Base-by-base conservation (phyloP, 352 stramenopile genomes). In the Globisporangium solare region DNA sequence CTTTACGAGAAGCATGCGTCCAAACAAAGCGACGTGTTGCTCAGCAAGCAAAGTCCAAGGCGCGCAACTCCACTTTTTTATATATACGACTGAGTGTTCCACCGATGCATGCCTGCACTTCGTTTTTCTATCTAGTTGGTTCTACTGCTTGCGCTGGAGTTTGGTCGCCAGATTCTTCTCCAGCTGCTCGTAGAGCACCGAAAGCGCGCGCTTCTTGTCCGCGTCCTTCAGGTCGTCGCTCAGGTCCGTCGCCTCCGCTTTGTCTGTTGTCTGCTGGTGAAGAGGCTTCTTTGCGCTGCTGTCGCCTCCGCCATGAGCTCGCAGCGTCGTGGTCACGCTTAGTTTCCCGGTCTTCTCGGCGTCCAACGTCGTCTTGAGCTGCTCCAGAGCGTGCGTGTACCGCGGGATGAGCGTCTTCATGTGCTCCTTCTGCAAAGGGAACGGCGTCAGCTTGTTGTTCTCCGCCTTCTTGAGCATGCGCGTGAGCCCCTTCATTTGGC, bases 381-480 rank as follows among this genome's bases (percentile, higher is more conserved):
- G 68, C 52, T 88, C 74, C 40, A 94, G 64, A 39, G 79, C 80
- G 54, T 70, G 41, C 14, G 73, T 89, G 61, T 94, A 94, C 22
- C 73, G 71, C 15, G 84, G 76, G 42, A 92, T 67, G 45, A 94
- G 70, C 20, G 79, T 82, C 70, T 91, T 87, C 79, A 94, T 90
- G 66, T 91, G 81, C 7, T 75, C 67, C 46, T 85, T 64, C 35
- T 88, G 61, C 24, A 91, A 68, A 24, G 70, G 63, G 56, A 85
- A 94, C 47, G 74, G 66, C 61, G 75, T 73, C 11, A 94, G 66
- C 51, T 84, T 83, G 60, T 88, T 88, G 58, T 67, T 89, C 43
- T 92, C 79, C 1, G 81, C 78, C 70, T 94, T 94, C 65, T 86
- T 76, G 22, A 94, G 79, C 84, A 92, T 94, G 21, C 82, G 78